Base-by-base conservation (phyloP, 2,329 filamentous ascomycete species). In the Aspergillus novofumigatus region DNA sequence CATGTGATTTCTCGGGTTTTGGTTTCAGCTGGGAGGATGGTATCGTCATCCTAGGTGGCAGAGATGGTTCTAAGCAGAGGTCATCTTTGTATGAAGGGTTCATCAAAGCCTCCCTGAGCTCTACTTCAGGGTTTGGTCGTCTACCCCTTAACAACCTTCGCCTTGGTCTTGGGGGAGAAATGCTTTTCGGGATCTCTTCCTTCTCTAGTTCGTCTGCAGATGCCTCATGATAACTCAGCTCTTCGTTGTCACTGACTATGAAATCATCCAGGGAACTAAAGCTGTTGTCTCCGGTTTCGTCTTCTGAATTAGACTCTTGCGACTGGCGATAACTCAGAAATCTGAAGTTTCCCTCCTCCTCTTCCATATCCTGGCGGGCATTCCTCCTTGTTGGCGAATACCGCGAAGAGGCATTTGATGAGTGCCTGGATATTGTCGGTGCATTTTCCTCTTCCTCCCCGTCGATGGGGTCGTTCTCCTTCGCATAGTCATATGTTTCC, bases 211-310 rank as follows among this genome's bases (percentile, higher is more conserved):
- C 72, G 50, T 63, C 57, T 29, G 66, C 68, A 8, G 69, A 68
- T 52, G 65, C 66, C 51, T 73, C 70, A 58, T 70, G 62, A 32
- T 66, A 73, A 56, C 72, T 76, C 25, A 67, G 54, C 51, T 75
- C 68, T 11, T 75, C 72, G 66, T 74, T 68, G 61, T 76, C 72
- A 51, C 72, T 73, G 57, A 75, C 70, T 61, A 77, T 72, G 53
- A 76, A 77, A 53, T 71, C 74, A 28, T 75, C 71, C 35, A 77
- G 61, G 45, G 74, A 77, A 57, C 74, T 65, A 50, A 70, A 71
- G 51, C 68, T 68, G 62, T 72, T 68, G 52, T 69, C 60, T 14
- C 62, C 62, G 21, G 67, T 64, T 23, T 68, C 65, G 6, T 68
- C 63, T 45, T 67, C 67, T 3, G 61, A 63, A 5, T 64, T 58